Percentiles rank a stretch among this genome's conserved stretches.
Evolutionary conservation across 169 alveolate genomes (phyloP).

Genomic region (Eimeria brunetti): DNA sequence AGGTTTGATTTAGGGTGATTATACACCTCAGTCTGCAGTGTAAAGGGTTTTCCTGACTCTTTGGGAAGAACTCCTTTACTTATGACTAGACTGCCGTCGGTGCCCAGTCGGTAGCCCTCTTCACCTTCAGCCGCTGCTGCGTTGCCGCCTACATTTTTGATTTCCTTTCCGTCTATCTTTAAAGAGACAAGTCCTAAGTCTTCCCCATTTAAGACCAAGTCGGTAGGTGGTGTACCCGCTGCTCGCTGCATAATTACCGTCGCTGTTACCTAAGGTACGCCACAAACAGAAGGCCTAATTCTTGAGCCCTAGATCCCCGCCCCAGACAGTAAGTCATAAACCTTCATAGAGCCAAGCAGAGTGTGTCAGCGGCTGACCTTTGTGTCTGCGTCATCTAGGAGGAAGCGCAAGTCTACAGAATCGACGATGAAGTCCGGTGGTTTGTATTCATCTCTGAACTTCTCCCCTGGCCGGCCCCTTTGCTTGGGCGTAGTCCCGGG

Average conservation of each 20-base stretch:
- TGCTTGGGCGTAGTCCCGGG: constrained; percentile 27
- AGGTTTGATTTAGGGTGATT: constrained; percentile 82
- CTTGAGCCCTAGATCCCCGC: background rate
- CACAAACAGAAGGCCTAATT: background rate
- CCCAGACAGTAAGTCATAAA: background rate
- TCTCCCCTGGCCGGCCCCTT: constrained; percentile 85
- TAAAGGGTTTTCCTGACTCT: constrained; percentile 80
- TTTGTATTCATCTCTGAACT: constrained; percentile 90
- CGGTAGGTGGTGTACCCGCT: constrained; percentile 85
- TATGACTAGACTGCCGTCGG: constrained; percentile 81
- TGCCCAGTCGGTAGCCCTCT: constrained; percentile 78
- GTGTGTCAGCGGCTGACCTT: constrained; percentile 68
- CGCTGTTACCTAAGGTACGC: constrained; percentile 44
- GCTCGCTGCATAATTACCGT: constrained; percentile 41
- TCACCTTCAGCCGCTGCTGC: constrained; percentile 72
- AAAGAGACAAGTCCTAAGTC: constrained; percentile 89
- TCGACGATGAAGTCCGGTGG: constrained; percentile 90
- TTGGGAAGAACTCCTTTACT: constrained; percentile 75
- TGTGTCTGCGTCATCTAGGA: constrained; percentile 88
- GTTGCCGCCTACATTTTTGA: constrained; percentile 86
- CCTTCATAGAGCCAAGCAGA: background rate
- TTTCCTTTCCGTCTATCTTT: constrained; percentile 85
- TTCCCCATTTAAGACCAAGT: constrained; percentile 92
- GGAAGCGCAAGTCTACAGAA: constrained; percentile 87
- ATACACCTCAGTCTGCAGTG: constrained; percentile 83